phyloP scores from a whole-genome alignment of 805 yeast species.

The Spathaspora gorwiae region DNA sequence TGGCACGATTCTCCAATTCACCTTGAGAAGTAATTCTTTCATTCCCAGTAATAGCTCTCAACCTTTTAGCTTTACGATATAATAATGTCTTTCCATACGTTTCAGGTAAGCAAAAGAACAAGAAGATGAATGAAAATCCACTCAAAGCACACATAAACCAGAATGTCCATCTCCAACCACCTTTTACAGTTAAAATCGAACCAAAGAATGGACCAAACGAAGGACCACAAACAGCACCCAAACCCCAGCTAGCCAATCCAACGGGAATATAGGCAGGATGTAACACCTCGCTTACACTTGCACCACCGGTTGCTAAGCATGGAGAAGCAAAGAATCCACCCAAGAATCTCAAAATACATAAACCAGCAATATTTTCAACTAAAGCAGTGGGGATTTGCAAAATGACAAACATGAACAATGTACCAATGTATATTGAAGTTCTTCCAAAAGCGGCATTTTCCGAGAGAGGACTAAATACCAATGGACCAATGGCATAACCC shows the following conservation, averaged over 20 bases:
- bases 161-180: conserved; percentile 49
- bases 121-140: conserved; percentile 31
- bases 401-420: conserved; percentile 44
- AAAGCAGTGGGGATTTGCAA: conserved; percentile 57
- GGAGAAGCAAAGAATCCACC: conserved; percentile 56
- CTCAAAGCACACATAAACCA: conserved; percentile 46
- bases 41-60: conserved; percentile 46
- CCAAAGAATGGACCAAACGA: conserved; percentile 56
- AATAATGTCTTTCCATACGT: conserved; percentile 43
- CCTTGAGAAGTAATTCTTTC: conserved; percentile 37
- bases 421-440: conserved; percentile 42
- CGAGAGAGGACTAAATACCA: conserved; percentile 54
- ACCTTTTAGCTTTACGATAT: conserved; percentile 42
- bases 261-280: conserved; percentile 38
- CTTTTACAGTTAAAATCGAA: conserved; percentile 41
- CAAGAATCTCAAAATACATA: conserved; percentile 47
- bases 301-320: conserved; percentile 55
- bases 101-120: conserved; percentile 44
- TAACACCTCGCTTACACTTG: conserved; percentile 51
- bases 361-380: conserved; percentile 45
- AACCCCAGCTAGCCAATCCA: conserved; percentile 48
- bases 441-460: conserved; percentile 54
- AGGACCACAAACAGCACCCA: conserved; percentile 53
- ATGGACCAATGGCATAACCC: conserved; percentile 61
- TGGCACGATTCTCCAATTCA: conserved; percentile 25